These are phyloP conservation scores for Phylloporus rhodoxanthus DNA, from an alignment of 768 basidiomycete species.

Conservation along the genomic window DNA sequence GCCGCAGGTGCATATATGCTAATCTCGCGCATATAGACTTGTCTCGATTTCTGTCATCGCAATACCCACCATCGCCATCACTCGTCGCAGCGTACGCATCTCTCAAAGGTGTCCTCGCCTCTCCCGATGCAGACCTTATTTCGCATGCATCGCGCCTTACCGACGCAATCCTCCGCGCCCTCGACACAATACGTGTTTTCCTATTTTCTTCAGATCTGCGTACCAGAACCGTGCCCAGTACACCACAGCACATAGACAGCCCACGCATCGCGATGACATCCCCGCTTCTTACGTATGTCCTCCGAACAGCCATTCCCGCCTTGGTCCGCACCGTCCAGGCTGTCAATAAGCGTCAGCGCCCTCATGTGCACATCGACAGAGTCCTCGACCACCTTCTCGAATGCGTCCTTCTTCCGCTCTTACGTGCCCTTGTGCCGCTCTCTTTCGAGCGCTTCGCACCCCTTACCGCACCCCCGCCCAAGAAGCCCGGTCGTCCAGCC, in stretches of 20 bases:
- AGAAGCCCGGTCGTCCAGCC: neutral
- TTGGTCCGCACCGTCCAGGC: constrained; percentile 8
- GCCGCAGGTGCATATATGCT: neutral
- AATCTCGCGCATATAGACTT: constrained; percentile 12
- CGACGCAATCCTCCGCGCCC: constrained; percentile 16
- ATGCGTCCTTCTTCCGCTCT: constrained; percentile 15
- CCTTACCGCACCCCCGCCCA: constrained; percentile 3
- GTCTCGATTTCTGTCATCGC: constrained; percentile 16
- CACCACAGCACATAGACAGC: constrained; percentile 13
- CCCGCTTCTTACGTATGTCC: constrained; percentile 21
- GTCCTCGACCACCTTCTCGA: constrained; percentile 18
- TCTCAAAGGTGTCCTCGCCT: constrained; percentile 15
- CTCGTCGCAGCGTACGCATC: constrained; percentile 19
- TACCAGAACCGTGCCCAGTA: neutral
- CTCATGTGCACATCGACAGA: constrained; percentile 5
- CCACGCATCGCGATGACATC: constrained; percentile 17
- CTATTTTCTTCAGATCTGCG: constrained; percentile 12
- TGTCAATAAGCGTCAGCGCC: constrained; percentile 7
- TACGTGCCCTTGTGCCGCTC: constrained; percentile 18
- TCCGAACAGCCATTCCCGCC: constrained; percentile 18
- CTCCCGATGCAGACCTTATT: constrained; percentile 3
- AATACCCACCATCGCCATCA: constrained; percentile 20
- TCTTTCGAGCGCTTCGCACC: constrained; percentile 15
- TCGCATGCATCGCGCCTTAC: constrained; percentile 10
- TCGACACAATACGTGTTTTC: constrained; percentile 16